Base-by-base conservation (phyloP, 192 early-diverging fungal genomes). In the Gaertneriomyces semiglobifer region DNA sequence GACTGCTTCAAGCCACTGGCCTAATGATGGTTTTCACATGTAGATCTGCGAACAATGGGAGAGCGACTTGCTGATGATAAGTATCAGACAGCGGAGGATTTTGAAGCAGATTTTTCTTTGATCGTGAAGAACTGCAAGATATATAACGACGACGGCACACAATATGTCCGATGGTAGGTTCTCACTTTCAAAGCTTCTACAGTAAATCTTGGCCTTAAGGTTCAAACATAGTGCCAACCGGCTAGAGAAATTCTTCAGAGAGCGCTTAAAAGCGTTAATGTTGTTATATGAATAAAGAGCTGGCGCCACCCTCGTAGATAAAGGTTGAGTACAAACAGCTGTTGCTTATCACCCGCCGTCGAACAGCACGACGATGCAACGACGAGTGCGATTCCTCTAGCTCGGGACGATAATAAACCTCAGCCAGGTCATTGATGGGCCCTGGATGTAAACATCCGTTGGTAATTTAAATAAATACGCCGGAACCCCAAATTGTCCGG, bases 81-180 rank as follows among this genome's bases (percentile, higher is more conserved):
- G 45, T 99, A 99, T 68, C 44, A 73, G 40, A 89, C 92, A 4
- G 68, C 93, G 58, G 88, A 90, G 44, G 82, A 88, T n/a, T 99
- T 96, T 81, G 76, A 81, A 38, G 74, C 75, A 4, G 97, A 98
- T 65, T 88, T 87, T 20, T 82, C 83, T 76, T 92, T 93, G 78
- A 98, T 99, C 14, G 96, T 96, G 72, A 79, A 90, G 58, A 99
- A 99, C 74, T 93, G 92, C 73, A 81, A 88, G 63, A 82, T 81
- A 10, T 99, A 98, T 75, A 99, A 99, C 65, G 90, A 88, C 46
- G 90, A 93, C 65, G 77, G 83, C 25, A 93, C 92, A 4, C 81
- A 80, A 44, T 97, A 96, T 80, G 84, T 85, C 63, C 85, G 88
- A 59, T 93, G 88, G 64, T 75, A 66, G 47, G 55, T 53, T 5